phyloP scores from a whole-genome alignment of 805 yeast genomes.

The Wickerhamomyces bisporus region DNA sequence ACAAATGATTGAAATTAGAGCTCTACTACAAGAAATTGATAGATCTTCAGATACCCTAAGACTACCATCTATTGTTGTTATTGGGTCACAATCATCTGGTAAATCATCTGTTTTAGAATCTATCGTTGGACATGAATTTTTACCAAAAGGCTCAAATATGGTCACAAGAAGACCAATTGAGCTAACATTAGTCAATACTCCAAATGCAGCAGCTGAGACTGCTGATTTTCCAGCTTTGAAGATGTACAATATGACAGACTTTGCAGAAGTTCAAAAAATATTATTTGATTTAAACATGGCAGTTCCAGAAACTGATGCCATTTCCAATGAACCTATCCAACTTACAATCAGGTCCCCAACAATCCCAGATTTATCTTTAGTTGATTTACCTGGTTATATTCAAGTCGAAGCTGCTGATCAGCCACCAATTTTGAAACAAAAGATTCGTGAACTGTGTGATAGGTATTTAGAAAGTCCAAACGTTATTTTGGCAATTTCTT shows the following conservation, averaged over 20 bases:
- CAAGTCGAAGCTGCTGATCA: slow-evolving; percentile 97
- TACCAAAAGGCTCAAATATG: slow-evolving; percentile 97
- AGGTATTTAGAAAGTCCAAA: slow-evolving; percentile 87
- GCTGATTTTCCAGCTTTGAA: slow-evolving; percentile 94
- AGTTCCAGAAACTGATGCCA: slow-evolving; percentile 79
- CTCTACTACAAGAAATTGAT: slow-evolving; percentile 70
- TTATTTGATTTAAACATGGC: slow-evolving; percentile 87
- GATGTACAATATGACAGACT: slow-evolving; percentile 78
- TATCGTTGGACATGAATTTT: slow-evolving; percentile 95
- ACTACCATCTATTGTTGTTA: slow-evolving; percentile 91
- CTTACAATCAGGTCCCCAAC: slow-evolving; percentile 83
- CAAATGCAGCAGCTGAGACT: slow-evolving; percentile 71
- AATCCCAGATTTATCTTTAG: slow-evolving; percentile 89
- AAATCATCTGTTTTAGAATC: slow-evolving; percentile 94
- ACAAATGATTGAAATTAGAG: slow-evolving; percentile 95
- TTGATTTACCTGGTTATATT: slow-evolving; percentile 96
- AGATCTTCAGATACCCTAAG: slow-evolving; percentile 67
- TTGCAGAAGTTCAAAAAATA: slow-evolving; percentile 82
- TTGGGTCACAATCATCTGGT: slow-evolving; percentile 97
- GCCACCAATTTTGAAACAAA: slow-evolving; percentile 75
- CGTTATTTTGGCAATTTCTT: slow-evolving; percentile 89
- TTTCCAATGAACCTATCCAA: slow-evolving; percentile 91
- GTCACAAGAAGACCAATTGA: slow-evolving; percentile 98
- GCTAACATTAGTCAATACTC: slow-evolving; percentile 83
- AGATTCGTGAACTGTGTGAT: slow-evolving; percentile 76